Percentiles rank a stretch among this genome's conserved stretches.
These are phyloP conservation scores for Botrytis elliptica DNA, from an alignment of 2,329 filamentous ascomycete species.

Conservation along the genomic window DNA sequence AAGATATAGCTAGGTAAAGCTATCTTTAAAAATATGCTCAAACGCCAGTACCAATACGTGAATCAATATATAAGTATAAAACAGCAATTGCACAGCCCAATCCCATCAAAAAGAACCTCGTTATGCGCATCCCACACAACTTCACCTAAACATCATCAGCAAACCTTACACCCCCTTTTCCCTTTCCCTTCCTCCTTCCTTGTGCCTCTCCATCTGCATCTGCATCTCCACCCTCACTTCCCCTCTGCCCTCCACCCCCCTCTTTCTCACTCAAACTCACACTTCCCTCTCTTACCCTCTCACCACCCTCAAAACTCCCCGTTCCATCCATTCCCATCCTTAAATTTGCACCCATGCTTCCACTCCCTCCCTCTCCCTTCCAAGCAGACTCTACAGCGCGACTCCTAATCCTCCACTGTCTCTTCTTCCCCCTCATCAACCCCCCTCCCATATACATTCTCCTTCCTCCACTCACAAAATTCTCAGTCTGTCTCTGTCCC, in stretches of 20 bases:
- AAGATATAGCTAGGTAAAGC: background rate
- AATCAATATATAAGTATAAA: background rate
- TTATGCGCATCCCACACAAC: background rate
- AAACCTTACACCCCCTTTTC: conserved; percentile 17
- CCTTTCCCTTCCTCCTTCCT: background rate
- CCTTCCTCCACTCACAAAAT: background rate
- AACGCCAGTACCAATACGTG: background rate
- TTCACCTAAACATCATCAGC: background rate
- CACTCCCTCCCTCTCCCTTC: background rate
- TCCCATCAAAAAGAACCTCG: background rate
- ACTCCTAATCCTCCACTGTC: conserved; percentile 10
- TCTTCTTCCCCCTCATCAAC: conserved; percentile 12
- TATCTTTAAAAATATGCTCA: background rate
- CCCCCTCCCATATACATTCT: background rate
- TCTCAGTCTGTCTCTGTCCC: background rate
- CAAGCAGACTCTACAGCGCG: background rate
- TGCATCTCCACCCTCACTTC: background rate
- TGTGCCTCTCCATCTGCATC: background rate
- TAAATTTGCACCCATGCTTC: background rate
- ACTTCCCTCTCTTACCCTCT: background rate
- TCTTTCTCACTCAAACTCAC: background rate
- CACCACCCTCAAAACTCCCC: background rate
- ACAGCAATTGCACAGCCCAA: too few relatives aligned
- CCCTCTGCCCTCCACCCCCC: background rate
- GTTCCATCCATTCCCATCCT: background rate